Base-by-base conservation (phyloP, 2,329 filamentous ascomycete genomes). In the Cordyceps fumosorosea region DNA sequence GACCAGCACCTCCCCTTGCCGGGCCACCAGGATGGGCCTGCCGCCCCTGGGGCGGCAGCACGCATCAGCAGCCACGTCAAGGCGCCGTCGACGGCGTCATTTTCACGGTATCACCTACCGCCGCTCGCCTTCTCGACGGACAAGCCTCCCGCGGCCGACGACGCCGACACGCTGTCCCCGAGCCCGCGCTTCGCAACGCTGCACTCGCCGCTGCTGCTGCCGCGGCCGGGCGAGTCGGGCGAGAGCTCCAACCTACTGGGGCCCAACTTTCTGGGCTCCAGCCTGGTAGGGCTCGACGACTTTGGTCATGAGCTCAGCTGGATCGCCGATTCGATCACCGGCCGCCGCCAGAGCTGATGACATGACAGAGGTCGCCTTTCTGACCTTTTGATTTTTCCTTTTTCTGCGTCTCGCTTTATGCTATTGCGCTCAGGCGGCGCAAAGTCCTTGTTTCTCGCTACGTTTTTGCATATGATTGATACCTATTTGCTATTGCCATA, bases 291-390 rank as follows among this genome's bases (percentile, higher is more conserved):
- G 24, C 67, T 78, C 5, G 76, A 78, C 53, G 74, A 78, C 61
- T 76, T 79, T 64, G 73, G 70, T 48, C 73, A 65, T 56, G 82
- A 84, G 68, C 72, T 84, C 64, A 75, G 78, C 60, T 84, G 81
- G 80, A 80, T 84, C 69, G 78, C 77, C 12, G 76, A 78, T 37
- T 72, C 77, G 26, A 81, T 84, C 64, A 58, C 60, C 6, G 34
- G 24, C 11, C 44, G 53, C 26, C 45, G 10, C 22, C 51, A 24
- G 8, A 18, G 22, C 22, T 48, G 22, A 48, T 48, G 45, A 48
- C 16, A 47, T 22, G 40, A 56, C 18, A 2, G 37, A 20, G 47
- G 32, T 20, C 20, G 1, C 18, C 26, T 29, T 37, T 37, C 18
- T 24, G 18, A n/a, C 32, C 42, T 45, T 26, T 52, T 52, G n/a